Base-by-base conservation (phyloP, 768 basidiomycete genomes). In the Hortiboletus campestris region DNA sequence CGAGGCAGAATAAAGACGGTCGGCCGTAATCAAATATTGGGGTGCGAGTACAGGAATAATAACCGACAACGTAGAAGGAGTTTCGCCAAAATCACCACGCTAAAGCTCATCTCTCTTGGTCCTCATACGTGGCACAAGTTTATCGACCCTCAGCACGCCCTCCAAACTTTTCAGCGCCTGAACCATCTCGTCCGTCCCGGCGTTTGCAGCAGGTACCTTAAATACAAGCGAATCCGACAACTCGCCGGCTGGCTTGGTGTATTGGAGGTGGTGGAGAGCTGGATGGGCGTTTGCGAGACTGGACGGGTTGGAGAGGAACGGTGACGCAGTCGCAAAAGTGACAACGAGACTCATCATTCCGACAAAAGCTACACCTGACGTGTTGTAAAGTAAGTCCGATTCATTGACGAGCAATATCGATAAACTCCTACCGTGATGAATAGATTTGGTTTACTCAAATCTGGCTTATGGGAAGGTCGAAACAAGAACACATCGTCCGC, bases 91-190 rank as follows among this genome's bases (percentile, higher is more conserved):
- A 25, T 47, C 32, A 47, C 29, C 12, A 20, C 13, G 16, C 45
- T 62, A 68, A 52, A 69, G 61, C 17, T 69, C 68, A 28, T 69
- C 63, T 49, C 67, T 63, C 47, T 68, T 68, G n/a, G 25, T 25
- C 45, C 67, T 58, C 56, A 10, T 57, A 25, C 61, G 67, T 14
- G 46, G 17, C 31, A 65, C 63, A 14, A 67, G 59, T 12, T 61
- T 55, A 44, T 68, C 67, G 6, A 68, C 67, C 42, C 55, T 70
- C 0, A 58, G 25, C 42, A 68, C 61, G 19, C 63, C 29, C 31
- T 65, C 57, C 45, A 63, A 16, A 12, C 56, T 44, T 13, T 63
- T 48, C 46, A 68, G 39, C 28, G 34, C 58, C 36, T 54, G 51
- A 29, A 68, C 48, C 0, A 65, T 45, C 40, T 61, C 56, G 39